These are phyloP conservation scores for Populus ilicifolia DNA, from an alignment of 345 rosid species.

Conservation along the genomic window DNA sequence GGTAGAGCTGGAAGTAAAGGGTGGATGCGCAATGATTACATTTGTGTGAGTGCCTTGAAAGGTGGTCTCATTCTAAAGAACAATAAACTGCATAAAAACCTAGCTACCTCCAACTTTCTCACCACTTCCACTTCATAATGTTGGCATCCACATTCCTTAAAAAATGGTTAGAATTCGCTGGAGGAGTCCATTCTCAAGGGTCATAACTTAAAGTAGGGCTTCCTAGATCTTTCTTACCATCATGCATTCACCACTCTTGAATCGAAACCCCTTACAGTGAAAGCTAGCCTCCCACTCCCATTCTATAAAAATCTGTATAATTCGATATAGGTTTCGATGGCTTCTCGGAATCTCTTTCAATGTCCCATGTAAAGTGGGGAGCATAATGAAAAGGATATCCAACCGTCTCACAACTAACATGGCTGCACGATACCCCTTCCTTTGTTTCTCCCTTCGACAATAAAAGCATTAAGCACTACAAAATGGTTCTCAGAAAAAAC, in stretches of 20 bases:
- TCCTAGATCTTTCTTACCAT: conserved; percentile 12
- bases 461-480: neutral
- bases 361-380: neutral
- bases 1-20: neutral
- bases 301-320: neutral
- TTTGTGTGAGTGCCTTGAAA: too few relatives aligned
- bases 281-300: neutral
- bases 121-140: neutral
- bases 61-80: too few relatives aligned
- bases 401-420: neutral
- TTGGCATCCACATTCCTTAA: neutral
- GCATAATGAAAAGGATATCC: neutral
- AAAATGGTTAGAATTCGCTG: neutral
- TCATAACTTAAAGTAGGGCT: conserved; percentile 16
- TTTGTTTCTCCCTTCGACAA: too few relatives aligned
- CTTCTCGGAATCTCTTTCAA: neutral
- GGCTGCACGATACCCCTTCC: neutral
- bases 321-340: neutral
- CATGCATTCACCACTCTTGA: neutral
- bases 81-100: too few relatives aligned
- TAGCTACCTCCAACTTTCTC: neutral
- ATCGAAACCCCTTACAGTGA: neutral
- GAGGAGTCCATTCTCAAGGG: conserved; percentile 19
- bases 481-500: neutral
- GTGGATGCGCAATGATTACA: neutral